Evolutionary conservation across 179 eudicot species (phyloP).

Genomic region (Pouteria campechiana): DNA sequence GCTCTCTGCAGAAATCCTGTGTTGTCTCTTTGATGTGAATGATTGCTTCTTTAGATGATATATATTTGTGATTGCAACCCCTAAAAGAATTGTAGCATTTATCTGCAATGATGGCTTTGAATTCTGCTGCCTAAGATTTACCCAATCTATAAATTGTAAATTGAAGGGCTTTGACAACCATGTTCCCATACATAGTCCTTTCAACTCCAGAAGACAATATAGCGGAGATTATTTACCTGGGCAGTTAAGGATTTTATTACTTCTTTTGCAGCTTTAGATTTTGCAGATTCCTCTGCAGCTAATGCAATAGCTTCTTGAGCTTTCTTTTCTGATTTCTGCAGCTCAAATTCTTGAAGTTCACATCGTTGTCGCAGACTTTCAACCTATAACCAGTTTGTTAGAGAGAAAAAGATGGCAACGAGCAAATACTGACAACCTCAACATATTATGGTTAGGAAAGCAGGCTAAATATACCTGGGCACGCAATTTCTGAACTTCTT

Average conservation of each 20-base stretch:
- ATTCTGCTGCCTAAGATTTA: no score
- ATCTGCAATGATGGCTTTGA: no score
- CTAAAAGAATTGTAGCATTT: no score
- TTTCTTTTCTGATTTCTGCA: slow-evolving; percentile 60
- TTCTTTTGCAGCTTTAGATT: slow-evolving; percentile 94
- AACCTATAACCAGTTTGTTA: slow-evolving; percentile 34
- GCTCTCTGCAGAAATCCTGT: no score
- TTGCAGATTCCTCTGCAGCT: slow-evolving; percentile 90
- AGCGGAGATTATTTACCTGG: slow-evolving; percentile 39
- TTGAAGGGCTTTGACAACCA: no score
- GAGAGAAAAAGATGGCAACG: slow-evolving; percentile 4
- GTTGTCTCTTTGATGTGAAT: no score
- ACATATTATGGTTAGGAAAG: neutral
- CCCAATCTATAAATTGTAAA: no score
- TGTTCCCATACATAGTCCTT: no score
- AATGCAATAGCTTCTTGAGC: slow-evolving; percentile 71
- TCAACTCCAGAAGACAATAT: neutral
- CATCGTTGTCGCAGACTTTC: slow-evolving; percentile 61
- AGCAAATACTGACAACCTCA: neutral
- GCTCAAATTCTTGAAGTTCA: slow-evolving; percentile 74
- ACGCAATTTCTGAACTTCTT: slow-evolving; percentile 73
- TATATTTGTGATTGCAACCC: no score
- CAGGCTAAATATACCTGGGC: slow-evolving; percentile 43
- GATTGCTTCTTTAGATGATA: no score
- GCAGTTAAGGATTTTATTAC: slow-evolving; percentile 86